Conservation (phyloP, 1,284 basidiomycete genomes). For the Agroathelia rolfsii region DNA sequence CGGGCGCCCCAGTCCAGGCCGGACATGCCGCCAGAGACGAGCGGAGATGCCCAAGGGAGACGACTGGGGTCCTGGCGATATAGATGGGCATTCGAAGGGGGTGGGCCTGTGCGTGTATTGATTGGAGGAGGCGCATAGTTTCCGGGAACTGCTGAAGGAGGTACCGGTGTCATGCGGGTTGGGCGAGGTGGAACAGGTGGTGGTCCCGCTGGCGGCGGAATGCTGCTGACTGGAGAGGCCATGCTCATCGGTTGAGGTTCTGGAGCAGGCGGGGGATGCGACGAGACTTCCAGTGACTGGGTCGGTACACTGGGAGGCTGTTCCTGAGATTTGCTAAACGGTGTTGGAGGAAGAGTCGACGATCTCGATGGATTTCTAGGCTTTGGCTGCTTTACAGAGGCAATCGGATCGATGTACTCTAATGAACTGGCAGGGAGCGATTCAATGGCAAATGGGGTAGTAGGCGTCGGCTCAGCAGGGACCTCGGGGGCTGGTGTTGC, state of each 20-base stretch:
- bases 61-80: conserved; percentile 7
- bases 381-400: conserved; percentile 6
- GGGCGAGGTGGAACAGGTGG: conserved; percentile 10
- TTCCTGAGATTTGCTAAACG: too few species aligned
- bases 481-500: neutral
- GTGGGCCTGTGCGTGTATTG: conserved; percentile 7
- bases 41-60: conserved; percentile 5
- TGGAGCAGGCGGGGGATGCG: conserved; percentile 12
- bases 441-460: too few species aligned
- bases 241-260: conserved; percentile 12
- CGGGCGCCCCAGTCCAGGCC: neutral
- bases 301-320: too few species aligned
- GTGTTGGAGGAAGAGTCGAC: conserved; percentile 1
- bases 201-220: conserved; percentile 6
- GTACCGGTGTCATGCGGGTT: conserved; percentile 3
- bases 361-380: conserved; percentile 3
- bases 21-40: conserved; percentile 8
- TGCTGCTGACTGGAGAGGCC: conserved; percentile 11
- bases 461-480: too few species aligned
- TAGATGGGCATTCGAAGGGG: conserved; percentile 6
- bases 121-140: conserved; percentile 9
- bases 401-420: too few species aligned
- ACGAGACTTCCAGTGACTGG: too few species aligned
- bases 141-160: conserved; percentile 6
- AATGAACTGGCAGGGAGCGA: too few species aligned